phyloP scores from a whole-genome alignment of 176 grass and related monocot species.

The Triticum timopheevii region DNA sequence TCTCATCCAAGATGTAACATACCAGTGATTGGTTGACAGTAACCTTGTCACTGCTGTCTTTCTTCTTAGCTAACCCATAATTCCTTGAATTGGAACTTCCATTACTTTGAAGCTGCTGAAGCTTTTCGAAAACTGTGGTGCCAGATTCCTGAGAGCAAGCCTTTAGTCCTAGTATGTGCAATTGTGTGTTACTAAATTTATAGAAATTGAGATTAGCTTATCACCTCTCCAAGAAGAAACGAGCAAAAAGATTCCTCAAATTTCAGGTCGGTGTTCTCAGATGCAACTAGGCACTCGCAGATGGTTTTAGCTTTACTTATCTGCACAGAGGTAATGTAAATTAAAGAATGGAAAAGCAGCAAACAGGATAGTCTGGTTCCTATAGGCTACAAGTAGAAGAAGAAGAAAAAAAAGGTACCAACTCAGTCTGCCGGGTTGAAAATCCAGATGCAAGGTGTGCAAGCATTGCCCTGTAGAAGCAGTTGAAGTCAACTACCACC shows the following conservation, averaged over 20 bases:
- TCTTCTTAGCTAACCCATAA: conserved; percentile 53
- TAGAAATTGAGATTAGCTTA: conserved; percentile 12
- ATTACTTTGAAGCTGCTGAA: conserved; percentile 69
- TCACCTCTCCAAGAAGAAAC: conserved; percentile 95
- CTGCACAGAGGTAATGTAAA: conserved; percentile 36
- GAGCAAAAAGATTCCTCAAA: conserved; percentile 89
- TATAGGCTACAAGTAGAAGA: conserved; percentile 7
- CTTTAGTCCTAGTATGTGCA: conserved; percentile 35
- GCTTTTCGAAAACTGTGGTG: conserved; percentile 69
- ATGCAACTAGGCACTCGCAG: conserved; percentile 77
- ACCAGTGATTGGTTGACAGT: conserved; percentile 74
- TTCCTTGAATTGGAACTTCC: conserved; percentile 60
- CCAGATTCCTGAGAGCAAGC: conserved; percentile 62
- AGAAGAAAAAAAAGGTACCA: conserved; percentile 44
- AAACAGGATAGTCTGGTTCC: not conserved
- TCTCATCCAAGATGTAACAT: conserved; percentile 34
- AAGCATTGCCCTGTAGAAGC: conserved; percentile 72
- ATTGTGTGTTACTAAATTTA: conserved; percentile 20
- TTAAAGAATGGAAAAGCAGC: conserved; percentile 11
- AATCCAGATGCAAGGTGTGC: conserved; percentile 88
- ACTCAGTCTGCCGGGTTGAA: conserved; percentile 73
- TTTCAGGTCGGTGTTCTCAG: conserved; percentile 76
- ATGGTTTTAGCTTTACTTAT: conserved; percentile 91
- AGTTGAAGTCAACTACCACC: conserved; percentile 77
- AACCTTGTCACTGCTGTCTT: conserved; percentile 58